Evolutionary conservation across 2,329 filamentous ascomycete genomes (phyloP), one percentile per base, ranked within the genome.

Genomic region (Phialocephala subalpina): DNA sequence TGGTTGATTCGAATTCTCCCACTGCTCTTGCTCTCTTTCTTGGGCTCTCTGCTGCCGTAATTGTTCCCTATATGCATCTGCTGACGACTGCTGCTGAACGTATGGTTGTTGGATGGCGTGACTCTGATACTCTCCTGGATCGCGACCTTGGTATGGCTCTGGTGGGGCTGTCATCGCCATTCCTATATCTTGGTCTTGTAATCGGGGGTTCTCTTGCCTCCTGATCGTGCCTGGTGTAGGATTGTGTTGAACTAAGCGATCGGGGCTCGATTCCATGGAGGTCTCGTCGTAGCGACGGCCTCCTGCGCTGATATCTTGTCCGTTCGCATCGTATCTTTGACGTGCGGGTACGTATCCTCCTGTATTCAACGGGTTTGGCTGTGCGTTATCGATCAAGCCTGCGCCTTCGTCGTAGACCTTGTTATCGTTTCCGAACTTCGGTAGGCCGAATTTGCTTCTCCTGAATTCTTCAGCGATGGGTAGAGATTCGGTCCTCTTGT

Each of bases 401-500:
- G 55, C 33, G 8, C 67, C 70, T 67, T 77, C 75, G 42, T 77
- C 74, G 18, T 65, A 67, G 18, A 42, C 29, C n/a, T 64, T 62
- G 12, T 53, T 33, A 16, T 53, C 27, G 12, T 14, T 29, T 33
- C 58, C 58, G 53, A 65, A 66, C 29, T 64, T 63, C 11, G 70
- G 70, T 57, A 73, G 69, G 2, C 71, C 71, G 42, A 75, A 75
- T 40, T 70, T 73, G 49, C 69, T 75, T 58, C 73, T 65, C 9
- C 74, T 67, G 42, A 75, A 76, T 60, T 76, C 74, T 14, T 76
- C 67, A 9, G 75, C 73, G 33, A 76, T 76, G 1, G 75, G 75
- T 4, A 77, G 64, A 12, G 65, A 53, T 3, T 65, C 59, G 12
- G 45, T 47, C 53, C 57, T 40, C 62, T 73, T 74, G 42, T 73